These are phyloP conservation scores for Claviceps sp. DNA, from an alignment of 2,329 filamentous ascomycete species.

Conservation along the genomic window DNA sequence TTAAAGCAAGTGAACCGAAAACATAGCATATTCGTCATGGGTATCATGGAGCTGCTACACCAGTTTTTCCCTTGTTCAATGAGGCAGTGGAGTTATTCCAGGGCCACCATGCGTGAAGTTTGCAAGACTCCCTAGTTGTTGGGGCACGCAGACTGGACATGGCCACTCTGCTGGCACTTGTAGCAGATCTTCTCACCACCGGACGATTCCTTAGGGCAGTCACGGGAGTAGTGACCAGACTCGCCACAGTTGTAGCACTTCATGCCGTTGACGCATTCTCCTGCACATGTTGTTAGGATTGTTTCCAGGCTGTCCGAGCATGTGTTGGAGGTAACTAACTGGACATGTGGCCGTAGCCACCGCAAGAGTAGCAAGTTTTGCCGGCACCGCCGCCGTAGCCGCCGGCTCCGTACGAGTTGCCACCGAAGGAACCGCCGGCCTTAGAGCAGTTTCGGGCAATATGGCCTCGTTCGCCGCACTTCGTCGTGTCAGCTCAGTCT, in stretches of 20 bases:
- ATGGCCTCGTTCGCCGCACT: slow-evolving; percentile 91
- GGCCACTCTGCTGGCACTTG: slow-evolving; percentile 75
- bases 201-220: slow-evolving; percentile 86
- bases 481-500: not conserved
- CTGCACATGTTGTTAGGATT: slow-evolving; percentile 23
- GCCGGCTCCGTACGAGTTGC: slow-evolving; percentile 16
- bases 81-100: slow-evolving; percentile 12
- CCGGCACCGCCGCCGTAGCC: slow-evolving; percentile 37
- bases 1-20: slow-evolving; percentile 15
- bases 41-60: slow-evolving; percentile 30
- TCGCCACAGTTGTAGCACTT: slow-evolving; percentile 99
- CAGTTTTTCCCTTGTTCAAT: slow-evolving; percentile 16
- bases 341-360: slow-evolving; percentile 92
- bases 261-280: slow-evolving; percentile 94
- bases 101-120: slow-evolving; percentile 8
- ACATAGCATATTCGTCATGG: slow-evolving; percentile 21
- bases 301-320: too few species aligned
- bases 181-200: slow-evolving; percentile 94
- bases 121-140: slow-evolving; percentile 32
- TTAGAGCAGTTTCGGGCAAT: slow-evolving; percentile 85
- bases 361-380: slow-evolving; percentile 97
- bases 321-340: slow-evolving; percentile 37
- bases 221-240: slow-evolving; percentile 86
- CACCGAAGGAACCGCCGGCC: slow-evolving; percentile 34
- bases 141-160: slow-evolving; percentile 90